phyloP scores from a whole-genome alignment of 345 rosid species.

The Rubroshorea leprosula region DNA sequence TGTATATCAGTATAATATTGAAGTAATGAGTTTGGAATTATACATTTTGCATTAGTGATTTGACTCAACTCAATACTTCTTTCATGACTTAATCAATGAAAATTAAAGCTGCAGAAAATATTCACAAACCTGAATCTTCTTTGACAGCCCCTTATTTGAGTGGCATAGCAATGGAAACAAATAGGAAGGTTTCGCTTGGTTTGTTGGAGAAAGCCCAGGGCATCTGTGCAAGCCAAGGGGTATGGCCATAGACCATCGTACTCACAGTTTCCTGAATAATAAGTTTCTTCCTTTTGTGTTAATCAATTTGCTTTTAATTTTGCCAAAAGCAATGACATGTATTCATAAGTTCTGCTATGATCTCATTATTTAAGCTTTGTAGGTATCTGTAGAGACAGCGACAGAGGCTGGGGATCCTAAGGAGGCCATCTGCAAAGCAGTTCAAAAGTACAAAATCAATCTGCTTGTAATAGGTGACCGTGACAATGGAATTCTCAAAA shows the following conservation, averaged over 20 bases:
- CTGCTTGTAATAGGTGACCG: constrained; percentile 28
- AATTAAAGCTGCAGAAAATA: too few relatives aligned
- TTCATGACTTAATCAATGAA: too few relatives aligned
- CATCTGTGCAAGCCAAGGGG: constrained; percentile 41
- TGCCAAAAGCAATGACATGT: too few relatives aligned
- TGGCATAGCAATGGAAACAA: constrained; percentile 18
- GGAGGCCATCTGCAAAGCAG: constrained; percentile 26
- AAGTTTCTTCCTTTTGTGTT: too few relatives aligned
- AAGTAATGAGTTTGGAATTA: too few relatives aligned
- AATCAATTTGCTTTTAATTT: too few relatives aligned
- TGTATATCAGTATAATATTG: too few relatives aligned
- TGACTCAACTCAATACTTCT: too few relatives aligned
- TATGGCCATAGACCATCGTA: constrained; percentile 12
- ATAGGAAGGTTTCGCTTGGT: constrained; percentile 28
- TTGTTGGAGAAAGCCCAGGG: constrained; percentile 43
- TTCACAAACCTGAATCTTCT: constrained; percentile 5
- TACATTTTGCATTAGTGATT: neutral
- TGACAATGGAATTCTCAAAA: constrained; percentile 20
- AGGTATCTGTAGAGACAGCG: constrained; percentile 41
- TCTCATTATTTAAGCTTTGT: too few relatives aligned
- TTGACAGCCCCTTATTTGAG: constrained; percentile 26
- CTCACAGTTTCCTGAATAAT: neutral
- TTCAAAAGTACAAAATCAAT: constrained; percentile 22
- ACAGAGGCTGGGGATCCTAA: constrained; percentile 35
- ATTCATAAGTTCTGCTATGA: neutral